These are phyloP conservation scores for Mitosporidium daphniae DNA, from an alignment of 371 early-diverging fungal species.

Conservation along the genomic window DNA sequence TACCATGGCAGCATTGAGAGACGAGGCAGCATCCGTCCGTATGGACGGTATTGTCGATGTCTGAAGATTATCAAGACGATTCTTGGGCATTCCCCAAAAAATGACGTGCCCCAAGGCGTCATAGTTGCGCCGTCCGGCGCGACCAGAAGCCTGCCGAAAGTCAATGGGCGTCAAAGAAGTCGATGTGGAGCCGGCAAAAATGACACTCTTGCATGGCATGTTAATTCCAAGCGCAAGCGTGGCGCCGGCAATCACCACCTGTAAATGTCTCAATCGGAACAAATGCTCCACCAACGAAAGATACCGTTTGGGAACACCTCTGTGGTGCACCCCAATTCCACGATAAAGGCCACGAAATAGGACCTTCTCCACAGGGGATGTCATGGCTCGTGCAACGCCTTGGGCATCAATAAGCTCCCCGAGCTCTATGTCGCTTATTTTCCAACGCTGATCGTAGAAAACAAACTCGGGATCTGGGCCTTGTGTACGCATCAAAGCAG, in stretches of 20 bases:
- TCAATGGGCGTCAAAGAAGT: constrained; percentile 8
- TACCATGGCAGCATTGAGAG: too few relatives aligned
- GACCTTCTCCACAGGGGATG: too few relatives aligned
- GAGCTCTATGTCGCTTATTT: too few relatives aligned
- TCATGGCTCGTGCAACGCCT: too few relatives aligned
- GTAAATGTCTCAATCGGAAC: constrained; percentile 10
- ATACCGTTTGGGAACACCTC: constrained; percentile 7
- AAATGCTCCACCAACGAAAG: constrained; percentile 9
- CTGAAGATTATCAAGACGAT: neutral
- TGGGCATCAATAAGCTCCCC: too few relatives aligned
- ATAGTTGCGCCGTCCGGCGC: constrained; percentile 11
- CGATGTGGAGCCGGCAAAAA: constrained; percentile 11
- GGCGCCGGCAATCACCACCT: constrained; percentile 10
- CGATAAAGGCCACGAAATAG: too few relatives aligned
- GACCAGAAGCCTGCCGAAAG: constrained; percentile 11
- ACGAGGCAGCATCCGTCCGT: too few relatives aligned
- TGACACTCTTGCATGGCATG: constrained; percentile 11
- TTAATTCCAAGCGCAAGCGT: constrained; percentile 12
- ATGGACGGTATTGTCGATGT: too few relatives aligned
- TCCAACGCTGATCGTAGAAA: too few relatives aligned
- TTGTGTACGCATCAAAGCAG: too few relatives aligned
- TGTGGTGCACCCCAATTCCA: constrained; percentile 12
- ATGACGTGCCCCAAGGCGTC: constrained; percentile 12
- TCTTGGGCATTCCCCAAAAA: constrained; percentile 3
- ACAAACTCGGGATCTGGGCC: too few relatives aligned